Evolutionary conservation across 2,329 filamentous ascomycete genomes (phyloP).

Genomic region (Fusarium equiseti): DNA sequence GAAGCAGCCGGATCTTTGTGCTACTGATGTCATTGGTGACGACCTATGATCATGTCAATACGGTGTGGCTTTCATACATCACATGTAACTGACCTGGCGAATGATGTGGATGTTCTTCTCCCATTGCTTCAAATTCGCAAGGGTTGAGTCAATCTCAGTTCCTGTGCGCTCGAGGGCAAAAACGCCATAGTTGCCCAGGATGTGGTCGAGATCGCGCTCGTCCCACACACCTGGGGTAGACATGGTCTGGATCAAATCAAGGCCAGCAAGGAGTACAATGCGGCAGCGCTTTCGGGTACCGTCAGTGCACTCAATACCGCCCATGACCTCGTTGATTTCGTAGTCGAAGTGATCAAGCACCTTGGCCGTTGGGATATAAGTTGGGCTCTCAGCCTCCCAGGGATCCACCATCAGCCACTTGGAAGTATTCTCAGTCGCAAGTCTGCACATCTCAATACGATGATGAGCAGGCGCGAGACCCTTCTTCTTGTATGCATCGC

Average conservation of each 20-base stretch:
- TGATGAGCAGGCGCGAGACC: conserved; percentile 54
- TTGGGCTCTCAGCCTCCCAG: conserved; percentile 86
- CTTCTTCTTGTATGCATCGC: conserved; percentile 55
- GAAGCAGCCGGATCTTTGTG: conserved; percentile 83
- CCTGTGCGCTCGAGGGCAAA: conserved; percentile 91
- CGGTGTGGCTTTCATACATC: conserved; percentile 4
- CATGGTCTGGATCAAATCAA: conserved; percentile 81
- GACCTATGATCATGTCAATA: conserved; percentile 54
- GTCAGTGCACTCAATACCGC: conserved; percentile 77
- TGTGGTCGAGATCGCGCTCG: conserved; percentile 85
- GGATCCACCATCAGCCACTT: conserved; percentile 86
- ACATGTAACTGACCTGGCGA: conserved; percentile 58
- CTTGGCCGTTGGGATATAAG: conserved; percentile 86
- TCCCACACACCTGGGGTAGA: conserved; percentile 83
- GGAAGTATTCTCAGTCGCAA: conserved; percentile 80
- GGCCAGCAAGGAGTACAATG: conserved; percentile 85
- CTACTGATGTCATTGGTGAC: conserved; percentile 90
- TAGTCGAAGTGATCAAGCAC: conserved; percentile 92
- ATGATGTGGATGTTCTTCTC: conserved; percentile 90
- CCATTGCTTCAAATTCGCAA: conserved; percentile 84
- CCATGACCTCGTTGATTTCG: conserved; percentile 83
- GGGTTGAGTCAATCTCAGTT: conserved; percentile 88
- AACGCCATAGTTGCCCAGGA: conserved; percentile 83
- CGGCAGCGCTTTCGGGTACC: conserved; percentile 75
- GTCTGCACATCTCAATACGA: conserved; percentile 79